Base-by-base conservation (phyloP, 2,329 filamentous ascomycete genomes). In the Sporothrix inflata region DNA sequence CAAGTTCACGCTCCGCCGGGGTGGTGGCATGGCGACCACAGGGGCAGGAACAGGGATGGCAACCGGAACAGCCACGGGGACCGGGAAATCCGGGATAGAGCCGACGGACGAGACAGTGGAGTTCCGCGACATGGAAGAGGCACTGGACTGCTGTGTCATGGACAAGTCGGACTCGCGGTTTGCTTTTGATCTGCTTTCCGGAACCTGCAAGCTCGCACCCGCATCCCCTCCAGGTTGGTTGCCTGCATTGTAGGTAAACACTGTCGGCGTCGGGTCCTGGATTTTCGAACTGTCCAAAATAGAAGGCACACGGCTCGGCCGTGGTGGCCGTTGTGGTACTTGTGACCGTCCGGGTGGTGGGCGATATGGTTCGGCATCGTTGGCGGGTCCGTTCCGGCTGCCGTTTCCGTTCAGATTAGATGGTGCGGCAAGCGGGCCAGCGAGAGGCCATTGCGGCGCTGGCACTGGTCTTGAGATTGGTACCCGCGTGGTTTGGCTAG, bases 281-380 rank as follows among this genome's bases (percentile, higher is more conserved):
- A 88, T 77, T 72, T 82, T 84, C 51, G 88, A 86, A 72, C 83
- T 83, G 75, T 90, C 87, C 30, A 89, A 79, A 45, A 89, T 85
- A 0, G 88, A 89, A 11, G 88, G 87, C 1, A 90, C 87, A 73
- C 83, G 79, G 75, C 88, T 90, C 8, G 89, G 88, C 49, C 89
- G 84, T 12, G 87, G 87, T 11, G 89, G 89, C 74, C 88, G 83
- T 77, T 85, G 86, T 24, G 89, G 89, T 30, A 87, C 84, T 51
- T 84, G 81, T 47, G 84, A 84, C 73, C 83, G 82, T 61, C 84
- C 84, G n/a, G 84, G 80, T 19, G 86, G 85, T 70, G 86, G 84
- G 76, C 83, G 83, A 74, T 88, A 88, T 24, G 83, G 81, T 69
- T 83, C 81, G 21, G 79, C 70, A 53, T 82, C 80, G 14, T 71